Conservation (phyloP, 2,329 filamentous ascomycete species). For the Epicoccum sorghinum region DNA sequence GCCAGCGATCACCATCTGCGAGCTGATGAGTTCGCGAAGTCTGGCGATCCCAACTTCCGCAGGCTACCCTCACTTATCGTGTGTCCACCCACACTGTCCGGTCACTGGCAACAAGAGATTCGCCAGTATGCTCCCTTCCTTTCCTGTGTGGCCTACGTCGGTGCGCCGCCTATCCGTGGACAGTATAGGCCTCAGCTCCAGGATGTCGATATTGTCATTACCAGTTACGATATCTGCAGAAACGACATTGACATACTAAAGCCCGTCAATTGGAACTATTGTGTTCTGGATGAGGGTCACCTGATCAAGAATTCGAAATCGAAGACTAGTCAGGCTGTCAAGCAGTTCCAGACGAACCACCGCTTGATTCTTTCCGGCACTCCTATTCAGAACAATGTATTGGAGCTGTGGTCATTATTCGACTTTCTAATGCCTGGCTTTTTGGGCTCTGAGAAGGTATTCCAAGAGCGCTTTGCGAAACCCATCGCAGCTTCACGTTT, state of each 20-base stretch:
- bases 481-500: slow-evolving; percentile 93
- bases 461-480: slow-evolving; percentile 92
- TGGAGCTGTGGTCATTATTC: slow-evolving; percentile 97
- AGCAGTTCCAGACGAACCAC: slow-evolving; percentile 88
- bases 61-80: slow-evolving; percentile 90
- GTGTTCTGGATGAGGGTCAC: slow-evolving; percentile 95
- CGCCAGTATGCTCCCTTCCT: slow-evolving; percentile 95
- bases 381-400: slow-evolving; percentile 95
- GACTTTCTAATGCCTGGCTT: slow-evolving; percentile 99
- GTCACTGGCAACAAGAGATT: slow-evolving; percentile 98
- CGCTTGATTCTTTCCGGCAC: slow-evolving; percentile 95
- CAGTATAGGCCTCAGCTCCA: slow-evolving; percentile 72
- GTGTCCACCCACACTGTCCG: slow-evolving; percentile 92
- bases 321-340: slow-evolving; percentile 93
- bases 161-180: slow-evolving; percentile 80
- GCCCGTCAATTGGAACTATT: slow-evolving; percentile 93
- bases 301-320: slow-evolving; percentile 98
- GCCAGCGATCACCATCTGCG: slow-evolving; percentile 96
- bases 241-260: slow-evolving; percentile 89
- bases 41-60: slow-evolving; percentile 76
- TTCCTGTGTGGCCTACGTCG: slow-evolving; percentile 86
- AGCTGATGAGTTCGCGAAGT: slow-evolving; percentile 86
- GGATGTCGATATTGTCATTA: slow-evolving; percentile 90
- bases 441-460: slow-evolving; percentile 94
- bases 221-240: slow-evolving; percentile 96